Percentiles rank a stretch among this genome's conserved stretches.
phyloP scores from a whole-genome alignment of 805 yeast species.

The Barnettozyma sp. region DNA sequence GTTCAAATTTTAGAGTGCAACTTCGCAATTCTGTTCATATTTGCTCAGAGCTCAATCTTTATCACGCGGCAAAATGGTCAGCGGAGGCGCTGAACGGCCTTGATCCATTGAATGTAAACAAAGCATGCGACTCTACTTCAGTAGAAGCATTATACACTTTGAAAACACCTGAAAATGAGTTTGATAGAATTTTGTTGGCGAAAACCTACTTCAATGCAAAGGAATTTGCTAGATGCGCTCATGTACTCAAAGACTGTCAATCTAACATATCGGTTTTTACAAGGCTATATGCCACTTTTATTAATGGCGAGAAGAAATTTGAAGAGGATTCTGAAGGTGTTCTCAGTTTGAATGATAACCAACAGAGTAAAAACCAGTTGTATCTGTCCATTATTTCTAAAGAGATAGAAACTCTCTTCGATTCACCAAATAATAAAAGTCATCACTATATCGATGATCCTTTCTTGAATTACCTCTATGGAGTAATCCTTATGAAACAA shows the following conservation, averaged over 20 bases:
- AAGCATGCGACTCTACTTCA: no score
- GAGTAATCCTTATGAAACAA: slow-evolving; percentile 57
- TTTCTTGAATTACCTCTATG: slow-evolving; percentile 65
- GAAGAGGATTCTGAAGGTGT: slow-evolving; percentile 71
- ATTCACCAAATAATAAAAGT: background rate
- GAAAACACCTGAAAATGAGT: slow-evolving; percentile 25
- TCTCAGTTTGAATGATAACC: slow-evolving; percentile 35
- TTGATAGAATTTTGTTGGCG: slow-evolving; percentile 50
- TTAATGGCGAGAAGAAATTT: slow-evolving; percentile 70
- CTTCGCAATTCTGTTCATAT: slow-evolving; percentile 36
- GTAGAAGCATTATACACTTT: slow-evolving; percentile 3
- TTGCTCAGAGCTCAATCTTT: slow-evolving; percentile 51
- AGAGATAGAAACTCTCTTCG: slow-evolving; percentile 33
- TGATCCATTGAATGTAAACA: no score
- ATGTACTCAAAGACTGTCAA: slow-evolving; percentile 43
- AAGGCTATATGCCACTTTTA: slow-evolving; percentile 57
- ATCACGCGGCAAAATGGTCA: slow-evolving; percentile 75
- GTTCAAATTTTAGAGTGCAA: slow-evolving; percentile 16
- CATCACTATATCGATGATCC: slow-evolving; percentile 39
- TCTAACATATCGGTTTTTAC: slow-evolving; percentile 54
- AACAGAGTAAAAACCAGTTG: slow-evolving; percentile 23
- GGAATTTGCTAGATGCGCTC: slow-evolving; percentile 77
- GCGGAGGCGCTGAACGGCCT: slow-evolving; percentile 70
- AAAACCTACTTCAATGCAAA: slow-evolving; percentile 70
- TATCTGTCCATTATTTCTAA: slow-evolving; percentile 32